phyloP scores from a whole-genome alignment of 495 filamentous ascomycete genomes.

The Cryomyces antarcticus region DNA sequence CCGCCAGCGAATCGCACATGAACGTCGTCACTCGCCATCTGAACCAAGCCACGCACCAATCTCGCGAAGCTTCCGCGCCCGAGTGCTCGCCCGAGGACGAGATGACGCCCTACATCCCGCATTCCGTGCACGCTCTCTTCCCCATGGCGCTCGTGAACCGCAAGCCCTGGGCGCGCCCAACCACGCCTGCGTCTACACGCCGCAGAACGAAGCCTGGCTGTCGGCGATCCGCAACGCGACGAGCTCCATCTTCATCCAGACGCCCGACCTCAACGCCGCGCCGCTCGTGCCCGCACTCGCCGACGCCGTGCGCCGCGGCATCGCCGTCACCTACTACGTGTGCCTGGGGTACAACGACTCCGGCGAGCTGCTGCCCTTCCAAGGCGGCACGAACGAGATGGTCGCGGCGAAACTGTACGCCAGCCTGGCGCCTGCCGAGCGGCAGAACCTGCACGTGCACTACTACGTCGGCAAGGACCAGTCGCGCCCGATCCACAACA shows the following conservation, averaged over 20 bases:
- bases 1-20: slow-evolving; percentile 27
- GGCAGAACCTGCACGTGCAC: slow-evolving; percentile 30
- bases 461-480: slow-evolving; percentile 63
- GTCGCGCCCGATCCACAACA: slow-evolving; percentile 37
- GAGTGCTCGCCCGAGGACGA: not conserved
- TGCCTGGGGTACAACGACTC: slow-evolving; percentile 64
- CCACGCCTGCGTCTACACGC: slow-evolving; percentile 34
- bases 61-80: not conserved
- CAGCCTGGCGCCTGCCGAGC: slow-evolving; percentile 26
- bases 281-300: slow-evolving; percentile 40
- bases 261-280: slow-evolving; percentile 54
- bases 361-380: slow-evolving; percentile 52
- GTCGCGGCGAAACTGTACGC: slow-evolving; percentile 35
- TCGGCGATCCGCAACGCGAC: slow-evolving; percentile 43
- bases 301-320: slow-evolving; percentile 33
- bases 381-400: slow-evolving; percentile 61
- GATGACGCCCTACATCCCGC: slow-evolving; percentile 32
- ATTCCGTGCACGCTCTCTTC: slow-evolving; percentile 31
- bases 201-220: slow-evolving; percentile 55
- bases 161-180: slow-evolving; percentile 39
- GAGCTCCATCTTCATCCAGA: slow-evolving; percentile 46
- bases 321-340: slow-evolving; percentile 46
- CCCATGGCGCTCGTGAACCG: slow-evolving; percentile 56
- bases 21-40: slow-evolving; percentile 39
- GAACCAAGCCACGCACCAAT: slow-evolving; percentile 9